Evolutionary conservation across 352 stramenopile genomes (phyloP), one percentile per base, ranked within the genome.

Genomic region (Globisporangium irregulare): DNA sequence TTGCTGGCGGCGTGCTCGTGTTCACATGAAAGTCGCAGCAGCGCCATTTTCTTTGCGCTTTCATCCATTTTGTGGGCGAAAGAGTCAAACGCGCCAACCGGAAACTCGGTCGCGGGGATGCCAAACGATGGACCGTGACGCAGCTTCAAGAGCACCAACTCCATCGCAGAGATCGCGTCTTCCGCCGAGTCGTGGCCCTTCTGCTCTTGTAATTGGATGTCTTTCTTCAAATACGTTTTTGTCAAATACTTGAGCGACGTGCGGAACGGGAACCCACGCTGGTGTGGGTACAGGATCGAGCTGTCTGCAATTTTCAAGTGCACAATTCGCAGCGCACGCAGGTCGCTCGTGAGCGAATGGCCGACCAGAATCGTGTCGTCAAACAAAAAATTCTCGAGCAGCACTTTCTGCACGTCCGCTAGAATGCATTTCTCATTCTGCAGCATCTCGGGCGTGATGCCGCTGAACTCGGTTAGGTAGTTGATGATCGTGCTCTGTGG

Each of bases 401-500:
- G 60, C 48, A 86, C 75, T 0, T 72, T 71, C 65, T 96, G 88
- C 25, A 95, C 88, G 57, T 97, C 86, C 10, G 78, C 79, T 22
- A 96, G 48, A 10, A 84, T 90, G 48, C 70, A 71, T 6, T 75
- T 89, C 18, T 84, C 90, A 14, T 79, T 67, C 14, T 72, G 62
- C 38, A 95, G 68, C n/a, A 79, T 86, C 68, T 94, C 82, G 34
- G 78, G 75, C 4, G 87, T 95, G 60, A 97, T 96, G n/a, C 90
- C 90, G 63, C 87, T 96, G 72, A 90, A 96, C 76, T 92, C 75
- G 9, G 90, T 97, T 75, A 94, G 82, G 74, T 96, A 97, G 71
- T 96, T 93, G 68, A 96, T 84, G 68, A 97, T 94, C 10, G 81
- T 84, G 66, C 81, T 92, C 50, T 86, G 85, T 0, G 90, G 90